These are phyloP conservation scores for Nicotiana undulata DNA, from an alignment of 257 asterid genomes.

Conservation along the genomic window DNA sequence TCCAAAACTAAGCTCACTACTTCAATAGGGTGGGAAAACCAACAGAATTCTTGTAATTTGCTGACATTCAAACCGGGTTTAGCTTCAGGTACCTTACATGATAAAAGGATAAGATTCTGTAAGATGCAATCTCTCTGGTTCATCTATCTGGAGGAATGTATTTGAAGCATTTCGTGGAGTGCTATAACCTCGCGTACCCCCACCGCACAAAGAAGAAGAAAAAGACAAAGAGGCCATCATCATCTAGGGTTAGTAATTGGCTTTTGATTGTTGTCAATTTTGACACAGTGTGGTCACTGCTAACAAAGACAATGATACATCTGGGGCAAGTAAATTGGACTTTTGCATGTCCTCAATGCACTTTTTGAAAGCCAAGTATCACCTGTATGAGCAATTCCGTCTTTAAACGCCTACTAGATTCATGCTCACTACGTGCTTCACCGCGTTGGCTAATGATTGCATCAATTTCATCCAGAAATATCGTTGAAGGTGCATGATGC, in stretches of 20 bases:
- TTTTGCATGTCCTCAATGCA: not conserved
- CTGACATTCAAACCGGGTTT: not conserved
- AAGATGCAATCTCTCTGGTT: not conserved
- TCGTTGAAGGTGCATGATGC: slow-evolving; percentile 96
- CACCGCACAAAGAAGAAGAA: not conserved
- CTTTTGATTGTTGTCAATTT: not conserved
- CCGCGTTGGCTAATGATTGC: slow-evolving; percentile 97
- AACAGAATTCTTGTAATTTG: not conserved
- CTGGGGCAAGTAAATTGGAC: not conserved
- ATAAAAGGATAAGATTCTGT: not conserved
- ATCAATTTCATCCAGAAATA: slow-evolving; percentile 93
- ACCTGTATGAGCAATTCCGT: slow-evolving; percentile 98
- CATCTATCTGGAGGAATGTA: not conserved
- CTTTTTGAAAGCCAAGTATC: slow-evolving; percentile 8
- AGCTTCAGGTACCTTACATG: not conserved
- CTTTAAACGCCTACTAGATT: slow-evolving; percentile 93
- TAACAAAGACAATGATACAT: not conserved
- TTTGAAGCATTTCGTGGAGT: not conserved
- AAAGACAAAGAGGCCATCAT: not conserved
- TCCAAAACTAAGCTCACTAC: not conserved
- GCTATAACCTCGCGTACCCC: not conserved
- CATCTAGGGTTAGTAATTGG: not conserved
- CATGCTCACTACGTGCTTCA: slow-evolving; percentile 97
- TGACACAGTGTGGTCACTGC: not conserved
- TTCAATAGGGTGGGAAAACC: not conserved